Evolutionary conservation across 345 rosid species (phyloP).

Genomic region (Arabidopsis suecica): DNA sequence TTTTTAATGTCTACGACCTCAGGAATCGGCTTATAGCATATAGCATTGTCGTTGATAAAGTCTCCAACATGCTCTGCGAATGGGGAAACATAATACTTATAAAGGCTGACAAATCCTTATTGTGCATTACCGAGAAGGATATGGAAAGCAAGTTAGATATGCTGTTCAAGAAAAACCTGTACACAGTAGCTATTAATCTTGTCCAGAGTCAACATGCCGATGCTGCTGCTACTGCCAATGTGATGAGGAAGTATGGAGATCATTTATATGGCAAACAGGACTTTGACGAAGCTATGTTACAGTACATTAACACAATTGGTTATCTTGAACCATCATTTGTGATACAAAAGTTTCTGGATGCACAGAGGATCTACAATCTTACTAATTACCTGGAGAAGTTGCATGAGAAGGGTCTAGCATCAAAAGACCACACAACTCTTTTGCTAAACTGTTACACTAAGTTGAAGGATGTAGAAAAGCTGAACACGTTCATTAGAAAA

Average conservation of each 20-base stretch:
- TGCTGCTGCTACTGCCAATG: conserved; percentile 99
- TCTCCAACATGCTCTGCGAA: conserved; percentile 94
- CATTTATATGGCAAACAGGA: conserved; percentile 96
- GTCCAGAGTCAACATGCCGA: conserved; percentile 99
- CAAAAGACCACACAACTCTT: conserved; percentile 98
- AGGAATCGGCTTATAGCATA: conserved; percentile 91
- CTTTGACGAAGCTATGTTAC: conserved; percentile 95
- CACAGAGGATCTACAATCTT: conserved; percentile 97
- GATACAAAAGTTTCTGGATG: conserved; percentile 97
- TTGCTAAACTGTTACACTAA: conserved; percentile 96
- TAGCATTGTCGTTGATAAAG: conserved; percentile 78
- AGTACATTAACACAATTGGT: conserved; percentile 91
- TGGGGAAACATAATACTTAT: conserved; percentile 95
- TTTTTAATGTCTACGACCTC: conserved; percentile 87
- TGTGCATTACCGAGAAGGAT: conserved; percentile 95
- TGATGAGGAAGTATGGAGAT: conserved; percentile 94
- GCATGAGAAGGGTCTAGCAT: conserved; percentile 97
- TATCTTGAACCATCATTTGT: conserved; percentile 98
- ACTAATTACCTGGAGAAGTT: conserved; percentile 94
- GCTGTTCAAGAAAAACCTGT: conserved; percentile 96
- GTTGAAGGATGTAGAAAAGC: conserved; percentile 93
- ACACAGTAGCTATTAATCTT: conserved; percentile 93
- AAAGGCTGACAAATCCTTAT: conserved; percentile 66
- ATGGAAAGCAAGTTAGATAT: conserved; percentile 99
- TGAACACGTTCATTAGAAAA: conserved; percentile 85